A percentile compares a stretch with the other conserved stretches of the same genome.
phyloP scores from a whole-genome alignment of 495 filamentous ascomycete genomes.

The Penicillium cinerascens region DNA sequence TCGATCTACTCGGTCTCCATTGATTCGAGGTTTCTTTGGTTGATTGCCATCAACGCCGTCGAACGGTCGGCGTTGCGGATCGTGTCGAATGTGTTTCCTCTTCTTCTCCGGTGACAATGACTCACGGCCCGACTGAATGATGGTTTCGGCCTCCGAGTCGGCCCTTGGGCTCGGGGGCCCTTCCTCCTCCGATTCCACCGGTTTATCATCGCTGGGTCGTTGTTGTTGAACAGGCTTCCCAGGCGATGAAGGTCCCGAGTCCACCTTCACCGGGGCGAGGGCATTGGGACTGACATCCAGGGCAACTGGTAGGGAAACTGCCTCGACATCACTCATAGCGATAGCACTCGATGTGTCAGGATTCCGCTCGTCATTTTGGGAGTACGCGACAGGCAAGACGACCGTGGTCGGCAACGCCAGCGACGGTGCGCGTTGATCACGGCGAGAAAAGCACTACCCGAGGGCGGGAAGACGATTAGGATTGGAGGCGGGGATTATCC shows the following conservation, averaged over 20 bases:
- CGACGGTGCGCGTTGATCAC: constrained; percentile 36
- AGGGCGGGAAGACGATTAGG: constrained; percentile 12
- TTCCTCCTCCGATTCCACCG: constrained; percentile 24
- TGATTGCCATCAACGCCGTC: constrained; percentile 51
- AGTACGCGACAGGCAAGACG: constrained; percentile 35
- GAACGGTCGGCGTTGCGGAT: constrained; percentile 36
- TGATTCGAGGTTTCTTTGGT: constrained; percentile 34
- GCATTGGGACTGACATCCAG: constrained; percentile 39
- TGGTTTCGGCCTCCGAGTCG: constrained; percentile 80
- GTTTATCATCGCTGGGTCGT: constrained; percentile 20
- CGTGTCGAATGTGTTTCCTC: constrained; percentile 66
- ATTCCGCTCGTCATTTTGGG: constrained; percentile 51
- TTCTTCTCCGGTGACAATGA: constrained; percentile 65
- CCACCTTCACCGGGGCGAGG: constrained; percentile 35
- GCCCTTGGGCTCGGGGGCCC: constrained; percentile 41
- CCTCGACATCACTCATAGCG: constrained; percentile 52
- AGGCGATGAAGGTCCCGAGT: constrained; percentile 28
- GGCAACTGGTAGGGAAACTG: constrained; percentile 44
- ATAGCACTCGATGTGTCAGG: constrained; percentile 42
- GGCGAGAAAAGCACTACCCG: constrained; percentile 19
- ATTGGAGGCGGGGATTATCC: not conserved
- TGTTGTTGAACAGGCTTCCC: constrained; percentile 20
- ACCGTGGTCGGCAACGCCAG: constrained; percentile 39
- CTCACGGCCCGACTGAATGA: constrained; percentile 71
- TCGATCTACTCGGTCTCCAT: constrained; percentile 24